A percentile compares a stretch with the other conserved stretches of the same genome.
Conservation (phyloP, 495 filamentous ascomycete genomes). For the Neurospora sp. region DNA sequence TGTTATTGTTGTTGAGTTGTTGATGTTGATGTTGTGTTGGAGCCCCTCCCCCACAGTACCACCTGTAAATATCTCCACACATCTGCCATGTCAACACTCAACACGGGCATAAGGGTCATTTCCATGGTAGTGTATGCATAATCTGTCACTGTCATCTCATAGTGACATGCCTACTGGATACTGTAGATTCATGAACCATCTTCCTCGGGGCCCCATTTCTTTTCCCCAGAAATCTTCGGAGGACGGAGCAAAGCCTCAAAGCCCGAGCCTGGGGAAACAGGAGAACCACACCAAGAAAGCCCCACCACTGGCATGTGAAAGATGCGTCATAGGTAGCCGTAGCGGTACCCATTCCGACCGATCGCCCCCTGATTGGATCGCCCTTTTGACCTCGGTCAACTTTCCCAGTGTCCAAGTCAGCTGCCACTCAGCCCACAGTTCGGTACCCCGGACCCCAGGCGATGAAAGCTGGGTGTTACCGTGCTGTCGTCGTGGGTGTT, state of each 20-base stretch:
- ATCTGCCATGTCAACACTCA: background rate
- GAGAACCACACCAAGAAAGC: background rate
- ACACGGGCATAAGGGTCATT: background rate
- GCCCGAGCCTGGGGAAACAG: background rate
- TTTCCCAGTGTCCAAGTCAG: background rate
- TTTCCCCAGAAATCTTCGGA: background rate
- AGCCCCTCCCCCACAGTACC: background rate
- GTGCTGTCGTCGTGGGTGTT: background rate
- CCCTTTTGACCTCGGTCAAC: constrained; percentile 1
- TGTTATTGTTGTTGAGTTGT: background rate
- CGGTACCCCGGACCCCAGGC: background rate
- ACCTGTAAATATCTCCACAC: background rate
- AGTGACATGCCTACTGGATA: background rate
- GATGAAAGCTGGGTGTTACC: background rate
- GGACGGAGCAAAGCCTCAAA: background rate
- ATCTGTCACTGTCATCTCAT: background rate
- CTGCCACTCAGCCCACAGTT: background rate
- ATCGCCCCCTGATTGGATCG: constrained; percentile 1
- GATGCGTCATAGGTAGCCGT: constrained; percentile 10
- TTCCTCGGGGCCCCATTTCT: background rate
- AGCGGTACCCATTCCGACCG: background rate
- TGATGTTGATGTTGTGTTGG: background rate
- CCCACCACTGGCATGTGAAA: constrained; percentile 10
- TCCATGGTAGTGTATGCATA: background rate
- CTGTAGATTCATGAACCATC: background rate